These are phyloP conservation scores for sorghum (Sorghum bicolor) DNA, from an alignment of 176 grass and related monocot genomes.

Conservation along the genomic window DNA sequence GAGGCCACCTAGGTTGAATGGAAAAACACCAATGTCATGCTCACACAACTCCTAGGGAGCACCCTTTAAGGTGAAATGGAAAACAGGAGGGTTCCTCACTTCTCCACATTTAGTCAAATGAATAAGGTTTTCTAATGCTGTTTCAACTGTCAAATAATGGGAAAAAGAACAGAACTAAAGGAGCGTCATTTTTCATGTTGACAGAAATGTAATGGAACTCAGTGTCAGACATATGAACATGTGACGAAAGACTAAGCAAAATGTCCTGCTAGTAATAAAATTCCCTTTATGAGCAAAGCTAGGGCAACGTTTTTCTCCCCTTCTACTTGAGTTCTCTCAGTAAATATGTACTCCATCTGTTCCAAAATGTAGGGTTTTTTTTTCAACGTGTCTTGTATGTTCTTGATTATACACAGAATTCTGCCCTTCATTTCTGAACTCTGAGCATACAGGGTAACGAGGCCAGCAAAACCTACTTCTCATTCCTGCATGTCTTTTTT, in stretches of 20 bases:
- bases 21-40: neutral
- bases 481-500: slow-evolving; percentile 8
- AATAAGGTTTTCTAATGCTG: neutral
- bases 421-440: neutral
- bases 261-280: neutral
- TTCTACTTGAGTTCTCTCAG: neutral
- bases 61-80: neutral
- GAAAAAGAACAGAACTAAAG: neutral
- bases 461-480: neutral
- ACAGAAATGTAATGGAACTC: neutral
- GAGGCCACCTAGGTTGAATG: slow-evolving; percentile 2
- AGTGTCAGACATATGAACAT: neutral
- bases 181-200: neutral
- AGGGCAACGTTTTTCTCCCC: neutral
- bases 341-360: neutral
- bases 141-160: neutral
- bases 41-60: neutral
- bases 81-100: neutral
- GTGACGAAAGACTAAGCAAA: neutral
- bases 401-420: neutral
- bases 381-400: neutral
- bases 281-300: neutral
- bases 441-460: neutral
- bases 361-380: neutral
- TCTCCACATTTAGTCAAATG: neutral